phyloP scores from a whole-genome alignment of 2,329 filamentous ascomycete species.

The Epichloe typhina region DNA sequence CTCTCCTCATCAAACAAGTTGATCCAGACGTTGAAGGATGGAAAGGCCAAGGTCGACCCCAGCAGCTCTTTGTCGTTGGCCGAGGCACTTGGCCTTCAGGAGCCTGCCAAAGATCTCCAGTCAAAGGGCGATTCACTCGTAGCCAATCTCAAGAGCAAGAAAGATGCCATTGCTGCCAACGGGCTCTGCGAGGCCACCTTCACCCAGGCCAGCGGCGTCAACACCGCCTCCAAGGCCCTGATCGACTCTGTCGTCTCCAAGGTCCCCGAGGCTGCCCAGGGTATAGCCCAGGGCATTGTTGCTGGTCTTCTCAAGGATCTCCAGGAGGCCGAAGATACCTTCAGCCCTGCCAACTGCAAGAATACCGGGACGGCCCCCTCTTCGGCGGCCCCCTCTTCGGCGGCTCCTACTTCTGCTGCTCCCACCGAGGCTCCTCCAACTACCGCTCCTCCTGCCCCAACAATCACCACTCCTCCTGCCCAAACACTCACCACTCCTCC shows the following conservation, averaged over 20 bases:
- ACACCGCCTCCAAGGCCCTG: background rate
- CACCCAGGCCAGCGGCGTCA: background rate
- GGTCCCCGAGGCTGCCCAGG: background rate
- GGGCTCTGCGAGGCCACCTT: background rate
- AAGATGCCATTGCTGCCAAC: background rate
- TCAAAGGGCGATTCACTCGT: background rate
- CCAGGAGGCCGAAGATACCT: background rate
- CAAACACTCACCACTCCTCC: background rate
- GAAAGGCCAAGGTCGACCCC: background rate
- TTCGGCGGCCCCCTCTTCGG: background rate
- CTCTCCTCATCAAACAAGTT: background rate
- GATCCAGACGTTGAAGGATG: background rate
- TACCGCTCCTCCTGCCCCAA: background rate
- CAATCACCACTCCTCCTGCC: background rate
- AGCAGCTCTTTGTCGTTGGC: background rate
- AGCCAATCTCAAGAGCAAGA: background rate
- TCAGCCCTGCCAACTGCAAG: constrained; percentile 1
- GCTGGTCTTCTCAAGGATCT: background rate
- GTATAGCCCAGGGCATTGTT: constrained; percentile 1
- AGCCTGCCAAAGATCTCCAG: background rate
- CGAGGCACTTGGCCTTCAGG: constrained; percentile 1
- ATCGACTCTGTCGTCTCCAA: constrained; percentile 1
- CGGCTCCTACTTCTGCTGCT: background rate
- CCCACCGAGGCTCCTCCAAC: background rate
- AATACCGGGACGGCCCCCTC: background rate